Evolutionary conservation across 202 grass and related monocot species (phyloP).

Genomic region (Saccharum hybrid): DNA sequence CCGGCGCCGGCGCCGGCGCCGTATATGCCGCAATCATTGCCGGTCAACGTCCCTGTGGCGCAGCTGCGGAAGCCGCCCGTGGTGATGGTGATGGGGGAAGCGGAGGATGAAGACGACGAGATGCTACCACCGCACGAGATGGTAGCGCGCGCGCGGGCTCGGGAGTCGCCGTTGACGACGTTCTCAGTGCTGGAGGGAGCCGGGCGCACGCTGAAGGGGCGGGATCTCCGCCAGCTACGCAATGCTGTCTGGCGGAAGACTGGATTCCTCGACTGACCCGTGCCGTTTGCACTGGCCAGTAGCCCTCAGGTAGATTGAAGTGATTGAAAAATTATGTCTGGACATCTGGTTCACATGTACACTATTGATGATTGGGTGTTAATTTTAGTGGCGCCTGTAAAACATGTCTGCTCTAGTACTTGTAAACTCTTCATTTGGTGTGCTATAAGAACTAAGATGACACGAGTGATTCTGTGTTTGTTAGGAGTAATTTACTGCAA

Average conservation of each 20-base stretch:
- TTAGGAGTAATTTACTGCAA: not conserved
- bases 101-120: slow-evolving; percentile 56
- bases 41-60: slow-evolving; percentile 71
- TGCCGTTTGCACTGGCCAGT: slow-evolving; percentile 19
- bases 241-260: slow-evolving; percentile 83
- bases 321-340: slow-evolving; percentile 24
- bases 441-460: not conserved
- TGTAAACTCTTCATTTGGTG: slow-evolving; percentile 29
- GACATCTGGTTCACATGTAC: slow-evolving; percentile 32
- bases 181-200: slow-evolving; percentile 86
- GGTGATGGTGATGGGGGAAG: slow-evolving; percentile 42
- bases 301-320: slow-evolving; percentile 10
- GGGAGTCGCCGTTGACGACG: slow-evolving; percentile 73
- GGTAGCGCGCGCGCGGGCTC: slow-evolving; percentile 59
- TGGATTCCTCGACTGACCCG: slow-evolving; percentile 86
- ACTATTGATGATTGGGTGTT: slow-evolving; percentile 47
- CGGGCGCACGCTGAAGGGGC: slow-evolving; percentile 85
- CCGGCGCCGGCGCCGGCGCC: slow-evolving; percentile 42
- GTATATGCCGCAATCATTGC: slow-evolving; percentile 63
- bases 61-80: slow-evolving; percentile 42
- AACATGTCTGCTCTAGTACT: slow-evolving; percentile 3
- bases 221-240: slow-evolving; percentile 85
- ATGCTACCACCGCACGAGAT: slow-evolving; percentile 95
- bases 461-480: no score
- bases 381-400: slow-evolving; percentile 49